Evolutionary conservation across 2,329 filamentous ascomycete species (phyloP).

Genomic region (Diplodia intermedia): DNA sequence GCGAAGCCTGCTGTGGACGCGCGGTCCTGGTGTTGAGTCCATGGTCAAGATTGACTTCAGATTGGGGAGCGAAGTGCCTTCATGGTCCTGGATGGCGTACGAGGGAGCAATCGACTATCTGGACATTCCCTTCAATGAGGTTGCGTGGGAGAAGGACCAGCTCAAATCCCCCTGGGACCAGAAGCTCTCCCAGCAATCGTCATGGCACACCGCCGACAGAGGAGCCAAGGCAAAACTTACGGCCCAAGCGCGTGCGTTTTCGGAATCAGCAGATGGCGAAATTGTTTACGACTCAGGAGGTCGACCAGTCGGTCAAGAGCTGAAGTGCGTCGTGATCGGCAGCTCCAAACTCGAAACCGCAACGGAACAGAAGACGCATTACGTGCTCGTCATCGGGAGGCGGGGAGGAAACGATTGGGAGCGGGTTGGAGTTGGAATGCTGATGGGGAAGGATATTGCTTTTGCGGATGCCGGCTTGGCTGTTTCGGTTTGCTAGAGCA

Average conservation of each 20-base stretch:
- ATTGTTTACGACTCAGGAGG: background rate
- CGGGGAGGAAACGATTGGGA: background rate
- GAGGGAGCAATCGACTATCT: background rate
- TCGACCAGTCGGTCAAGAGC: background rate
- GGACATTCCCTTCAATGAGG: background rate
- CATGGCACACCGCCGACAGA: background rate
- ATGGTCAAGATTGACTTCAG: background rate
- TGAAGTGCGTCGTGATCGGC: background rate
- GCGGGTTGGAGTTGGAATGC: background rate
- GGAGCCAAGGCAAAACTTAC: background rate
- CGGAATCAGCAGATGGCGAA: background rate
- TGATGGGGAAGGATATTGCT: background rate
- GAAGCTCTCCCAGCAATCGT: background rate
- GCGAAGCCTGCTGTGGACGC: constrained; percentile 4
- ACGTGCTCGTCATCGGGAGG: background rate
- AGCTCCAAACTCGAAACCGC: background rate
- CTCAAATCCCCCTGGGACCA: background rate
- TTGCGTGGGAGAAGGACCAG: background rate
- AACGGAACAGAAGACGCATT: background rate
- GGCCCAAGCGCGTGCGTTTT: background rate
- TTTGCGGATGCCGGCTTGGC: background rate
- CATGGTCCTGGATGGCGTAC: background rate
- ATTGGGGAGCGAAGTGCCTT: background rate
- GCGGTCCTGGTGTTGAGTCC: background rate
- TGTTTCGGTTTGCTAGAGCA: background rate